These are phyloP conservation scores for Irpex sp. DNA, from an alignment of 1,284 basidiomycete genomes.

Conservation along the genomic window DNA sequence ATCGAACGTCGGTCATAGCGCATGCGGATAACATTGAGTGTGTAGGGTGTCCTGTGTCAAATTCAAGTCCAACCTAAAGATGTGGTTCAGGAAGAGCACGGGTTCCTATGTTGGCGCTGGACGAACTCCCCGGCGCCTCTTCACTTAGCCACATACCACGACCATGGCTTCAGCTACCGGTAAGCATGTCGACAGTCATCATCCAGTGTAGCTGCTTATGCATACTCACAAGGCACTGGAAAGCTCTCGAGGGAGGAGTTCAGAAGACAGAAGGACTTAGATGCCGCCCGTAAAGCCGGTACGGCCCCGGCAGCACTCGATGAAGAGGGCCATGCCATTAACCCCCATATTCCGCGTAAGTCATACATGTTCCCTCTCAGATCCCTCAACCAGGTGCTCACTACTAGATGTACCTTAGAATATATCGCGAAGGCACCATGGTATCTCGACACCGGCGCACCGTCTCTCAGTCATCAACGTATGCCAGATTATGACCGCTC, in stretches of 20 bases:
- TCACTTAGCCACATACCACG: constrained; percentile 1
- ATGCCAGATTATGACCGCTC: constrained; percentile 67
- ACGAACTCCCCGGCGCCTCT: background rate
- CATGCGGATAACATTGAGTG: too few relatives aligned
- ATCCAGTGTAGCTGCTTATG: background rate
- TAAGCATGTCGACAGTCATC: background rate
- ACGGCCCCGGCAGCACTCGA: constrained; percentile 94
- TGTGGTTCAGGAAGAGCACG: too few relatives aligned
- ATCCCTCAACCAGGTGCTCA: too few relatives aligned
- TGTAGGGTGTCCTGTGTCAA: too few relatives aligned
- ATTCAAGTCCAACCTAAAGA: too few relatives aligned
- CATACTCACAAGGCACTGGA: constrained; percentile 38
- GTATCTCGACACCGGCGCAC: constrained; percentile 93
- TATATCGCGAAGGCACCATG: constrained; percentile 96
- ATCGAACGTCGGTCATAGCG: too few relatives aligned
- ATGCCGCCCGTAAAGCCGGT: constrained; percentile 95
- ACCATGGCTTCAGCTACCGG: constrained; percentile 16
- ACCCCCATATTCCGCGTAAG: constrained; percentile 96
- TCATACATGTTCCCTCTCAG: constrained; percentile 11
- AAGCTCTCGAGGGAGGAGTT: constrained; percentile 94
- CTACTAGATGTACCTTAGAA: constrained; percentile 42
- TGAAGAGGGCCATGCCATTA: constrained; percentile 92
- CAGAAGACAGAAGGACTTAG: constrained; percentile 91
- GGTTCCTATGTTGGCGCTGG: too few relatives aligned
- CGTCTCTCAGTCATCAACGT: constrained; percentile 92